Base-by-base conservation (phyloP, 2,329 filamentous ascomycete genomes). In the Scopulariopsis brevicaulis region DNA sequence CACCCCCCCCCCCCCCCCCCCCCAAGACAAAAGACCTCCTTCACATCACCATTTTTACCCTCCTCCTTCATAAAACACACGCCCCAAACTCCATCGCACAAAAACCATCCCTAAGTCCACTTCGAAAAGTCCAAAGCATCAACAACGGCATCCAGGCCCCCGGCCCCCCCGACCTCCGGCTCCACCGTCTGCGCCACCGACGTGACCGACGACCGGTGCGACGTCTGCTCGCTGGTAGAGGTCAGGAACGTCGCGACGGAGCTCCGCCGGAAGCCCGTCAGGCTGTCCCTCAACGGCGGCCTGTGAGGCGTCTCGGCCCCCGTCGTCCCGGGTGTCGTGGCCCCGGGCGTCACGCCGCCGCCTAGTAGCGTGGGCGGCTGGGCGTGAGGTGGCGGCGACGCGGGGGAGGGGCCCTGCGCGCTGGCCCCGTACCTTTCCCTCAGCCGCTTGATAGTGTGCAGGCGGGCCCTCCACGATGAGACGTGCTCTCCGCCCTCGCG, bases 391-490 rank as follows among this genome's bases (percentile, higher is more conserved):
- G 58, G 55, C 12, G 58, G 56, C 59, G 61, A 60, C 1, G 63
- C 66, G 58, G 59, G 68, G 61, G 66, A 70, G 61, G 60, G 69
- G 64, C 55, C 71, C 58, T 34, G 59, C 69, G 56, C 61, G 62
- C 78, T 82, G 10, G 74, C 73, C 1, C 73, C 76, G 63, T 86
- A 79, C 60, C 80, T 83, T 59, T 95, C 89, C 32, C 91, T 84
- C 55, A 99, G 79, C 52, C 84, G 82, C 68, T 87, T 87, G 68
- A 99, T 95, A 68, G 93, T 89, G 54, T 88, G 83, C 14, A 97
- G 80, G 54, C 94, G 85, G 64, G 87, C 89, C 59, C 90, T 85
- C 94, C 94, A 97, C 10, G 90, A 89, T 12, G 90, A 94, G 34
- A 94, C 80, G 66, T 96, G 86, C 69, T 96, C 91, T 59, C 87